A percentile compares a stretch with the other conserved stretches of the same genome.
phyloP scores from a whole-genome alignment of 768 basidiomycete species.

The Suillus subalutaceus region DNA sequence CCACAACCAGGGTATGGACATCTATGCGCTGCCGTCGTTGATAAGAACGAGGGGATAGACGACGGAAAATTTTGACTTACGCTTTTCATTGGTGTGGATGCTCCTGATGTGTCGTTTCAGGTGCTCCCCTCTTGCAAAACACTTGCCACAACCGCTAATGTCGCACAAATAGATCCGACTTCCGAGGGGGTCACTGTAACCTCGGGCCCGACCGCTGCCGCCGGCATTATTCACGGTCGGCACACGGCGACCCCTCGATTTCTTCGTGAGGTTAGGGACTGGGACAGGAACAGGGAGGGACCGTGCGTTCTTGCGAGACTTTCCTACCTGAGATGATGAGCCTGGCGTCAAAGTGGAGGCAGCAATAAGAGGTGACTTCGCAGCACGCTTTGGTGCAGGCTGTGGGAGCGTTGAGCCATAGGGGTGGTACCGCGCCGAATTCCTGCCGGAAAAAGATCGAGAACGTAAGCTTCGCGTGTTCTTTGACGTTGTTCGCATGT shows the following conservation, averaged over 20 bases:
- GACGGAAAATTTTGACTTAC: conserved; percentile 46
- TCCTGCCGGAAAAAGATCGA: conserved; percentile 36
- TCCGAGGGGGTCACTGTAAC: conserved; percentile 41
- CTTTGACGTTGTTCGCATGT: conserved; percentile 38
- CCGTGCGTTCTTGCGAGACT: conserved; percentile 39
- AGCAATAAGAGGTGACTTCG: conserved; percentile 35
- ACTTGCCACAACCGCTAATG: conserved; percentile 84
- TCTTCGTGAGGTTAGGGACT: conserved; percentile 71
- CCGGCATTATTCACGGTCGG: conserved; percentile 48
- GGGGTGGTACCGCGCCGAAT: conserved; percentile 36
- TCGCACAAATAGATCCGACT: conserved; percentile 71
- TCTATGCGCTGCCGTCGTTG: conserved; percentile 61
- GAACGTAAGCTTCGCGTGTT: conserved; percentile 40
- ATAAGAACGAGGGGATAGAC: conserved; percentile 16
- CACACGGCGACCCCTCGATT: conserved; percentile 68
- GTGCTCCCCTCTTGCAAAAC: conserved; percentile 88
- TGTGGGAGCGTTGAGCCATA: conserved; percentile 31
- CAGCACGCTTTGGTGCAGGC: conserved; percentile 33
- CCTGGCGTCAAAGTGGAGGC: conserved; percentile 30
- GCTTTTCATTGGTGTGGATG: conserved; percentile 92
- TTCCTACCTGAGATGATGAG: conserved; percentile 27
- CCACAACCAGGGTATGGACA: conserved; percentile 81
- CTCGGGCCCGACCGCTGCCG: conserved; percentile 19
- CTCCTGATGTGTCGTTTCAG: conserved; percentile 86
- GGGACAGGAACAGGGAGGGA: conserved; percentile 59